phyloP scores from a whole-genome alignment of 176 grass and related monocot species.

The Musa itinerans region DNA sequence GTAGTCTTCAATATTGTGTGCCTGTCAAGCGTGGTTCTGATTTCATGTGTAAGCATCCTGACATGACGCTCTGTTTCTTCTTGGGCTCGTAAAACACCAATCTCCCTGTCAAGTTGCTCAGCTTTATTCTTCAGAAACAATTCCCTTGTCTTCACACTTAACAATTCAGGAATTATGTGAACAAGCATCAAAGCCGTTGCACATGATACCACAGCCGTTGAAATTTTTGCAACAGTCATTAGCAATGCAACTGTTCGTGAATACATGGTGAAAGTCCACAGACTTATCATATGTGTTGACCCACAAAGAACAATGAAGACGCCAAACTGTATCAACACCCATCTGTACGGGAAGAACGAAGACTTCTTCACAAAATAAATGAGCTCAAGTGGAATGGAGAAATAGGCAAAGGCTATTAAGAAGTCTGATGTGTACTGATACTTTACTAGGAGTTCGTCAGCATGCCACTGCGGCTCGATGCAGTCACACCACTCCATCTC shows the following conservation, averaged over 20 bases:
- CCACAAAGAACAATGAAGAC: conserved; percentile 88
- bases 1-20: conserved; percentile 81
- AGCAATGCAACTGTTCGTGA: conserved; percentile 50
- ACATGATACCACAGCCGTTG: conserved; percentile 68
- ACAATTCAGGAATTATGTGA: conserved; percentile 76
- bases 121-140: conserved; percentile 61
- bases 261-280: conserved; percentile 66
- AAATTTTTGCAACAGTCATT: conserved; percentile 47
- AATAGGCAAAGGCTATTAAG: conserved; percentile 75
- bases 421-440: conserved; percentile 97
- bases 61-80: conserved; percentile 80
- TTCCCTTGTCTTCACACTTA: conserved; percentile 69
- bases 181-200: conserved; percentile 83
- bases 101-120: conserved; percentile 75
- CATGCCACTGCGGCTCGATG: conserved; percentile 65
- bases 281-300: conserved; percentile 68
- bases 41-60: conserved; percentile 87
- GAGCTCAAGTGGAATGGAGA: conserved; percentile 88
- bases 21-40: conserved; percentile 79
- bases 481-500: conserved; percentile 78
- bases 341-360: conserved; percentile 32
- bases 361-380: conserved; percentile 88
- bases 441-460: conserved; percentile 81
- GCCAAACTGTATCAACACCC: conserved; percentile 88
- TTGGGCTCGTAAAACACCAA: conserved; percentile 61